Base-by-base conservation (phyloP, 225 moss, liverwort and hornwort genomes). In the Straminergon stramineum region DNA sequence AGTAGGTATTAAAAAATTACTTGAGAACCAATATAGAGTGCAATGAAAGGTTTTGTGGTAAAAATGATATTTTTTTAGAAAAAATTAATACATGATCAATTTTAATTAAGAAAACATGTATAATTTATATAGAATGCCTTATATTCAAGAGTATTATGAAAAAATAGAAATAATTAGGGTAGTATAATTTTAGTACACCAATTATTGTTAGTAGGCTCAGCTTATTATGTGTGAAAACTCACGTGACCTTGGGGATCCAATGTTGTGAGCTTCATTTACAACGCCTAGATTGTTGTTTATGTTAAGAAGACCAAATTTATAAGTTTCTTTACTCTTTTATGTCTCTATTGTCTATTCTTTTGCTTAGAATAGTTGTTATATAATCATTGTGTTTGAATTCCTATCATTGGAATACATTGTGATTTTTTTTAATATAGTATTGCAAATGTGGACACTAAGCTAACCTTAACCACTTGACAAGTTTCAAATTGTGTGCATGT, bases 251-350 rank as follows among this genome's bases (percentile, higher is more conserved):
- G 3, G 7, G 13, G 13, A n/a, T n/a, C 7, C 4, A 69, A 69
- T 4, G 13, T 7, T 22, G 23, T n/a, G 13, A 68, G 7, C 2
- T 7, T 13, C 1, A 0, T 23, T 69, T 13, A 23, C 23, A 69
- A 13, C 13, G 23, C 2, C 7, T 23, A 13, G 2, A 69, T 13
- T 68, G 4, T 69, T 69, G n/a, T 4, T 67, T 67, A 35, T 3
- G 2, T 37, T 71, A 41, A 41, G 5, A 41, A 71, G 26, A 26
- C 41, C 15, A 26, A 24, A 39, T 70, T 70, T 3, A 19, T 67
- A 3, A 71, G 9, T 71, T 24, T 71, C 4, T 0, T 26, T 15
- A 0, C 2, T 41, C 41, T 3, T 71, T 0, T 41, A 0, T 15
- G 2, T 27, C 41, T 24, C 1, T 0, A 1, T 1, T 24, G 2